These are phyloP conservation scores for Lipomyces lipofer DNA, from an alignment of 805 yeast species.

Conservation along the genomic window DNA sequence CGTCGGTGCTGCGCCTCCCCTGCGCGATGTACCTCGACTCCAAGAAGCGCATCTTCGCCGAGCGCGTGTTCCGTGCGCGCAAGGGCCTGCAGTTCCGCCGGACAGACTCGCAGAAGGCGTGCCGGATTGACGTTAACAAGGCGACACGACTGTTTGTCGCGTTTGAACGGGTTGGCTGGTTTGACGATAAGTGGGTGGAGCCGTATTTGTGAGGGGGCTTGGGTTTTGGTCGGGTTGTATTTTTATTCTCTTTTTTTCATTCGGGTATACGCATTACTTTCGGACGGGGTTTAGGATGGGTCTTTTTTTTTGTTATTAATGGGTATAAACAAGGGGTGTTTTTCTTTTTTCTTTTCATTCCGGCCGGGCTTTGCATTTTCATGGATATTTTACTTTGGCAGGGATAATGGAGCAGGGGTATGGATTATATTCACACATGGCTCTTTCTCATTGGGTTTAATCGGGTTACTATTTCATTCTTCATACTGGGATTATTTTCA, in stretches of 20 bases:
- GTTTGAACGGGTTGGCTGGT: constrained; percentile 89
- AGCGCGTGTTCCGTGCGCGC: constrained; percentile 72
- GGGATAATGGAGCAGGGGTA: too few species aligned
- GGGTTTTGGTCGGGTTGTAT: not conserved
- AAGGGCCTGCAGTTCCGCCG: constrained; percentile 81
- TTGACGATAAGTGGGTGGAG: constrained; percentile 53
- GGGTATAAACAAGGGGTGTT: not conserved
- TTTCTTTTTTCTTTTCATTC: not conserved
- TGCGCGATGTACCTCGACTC: constrained; percentile 76
- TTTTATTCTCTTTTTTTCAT: not conserved
- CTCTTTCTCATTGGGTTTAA: too few species aligned
- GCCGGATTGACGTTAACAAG: constrained; percentile 94
- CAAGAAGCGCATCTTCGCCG: constrained; percentile 81
- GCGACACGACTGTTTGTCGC: constrained; percentile 90
- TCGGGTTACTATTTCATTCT: too few species aligned
- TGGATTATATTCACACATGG: too few species aligned
- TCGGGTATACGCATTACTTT: constrained; percentile 3
- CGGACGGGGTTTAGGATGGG: not conserved
- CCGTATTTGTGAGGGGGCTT: constrained; percentile 6
- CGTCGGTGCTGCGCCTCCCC: constrained; percentile 86
- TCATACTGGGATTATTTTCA: too few species aligned
- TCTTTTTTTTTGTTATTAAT: not conserved
- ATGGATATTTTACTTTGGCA: too few species aligned
- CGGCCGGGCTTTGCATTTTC: too few species aligned
- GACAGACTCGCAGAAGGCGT: constrained; percentile 97